These are phyloP conservation scores for Quaeritorhiza haematococci DNA, from an alignment of 371 early-diverging fungal species.

Conservation along the genomic window DNA sequence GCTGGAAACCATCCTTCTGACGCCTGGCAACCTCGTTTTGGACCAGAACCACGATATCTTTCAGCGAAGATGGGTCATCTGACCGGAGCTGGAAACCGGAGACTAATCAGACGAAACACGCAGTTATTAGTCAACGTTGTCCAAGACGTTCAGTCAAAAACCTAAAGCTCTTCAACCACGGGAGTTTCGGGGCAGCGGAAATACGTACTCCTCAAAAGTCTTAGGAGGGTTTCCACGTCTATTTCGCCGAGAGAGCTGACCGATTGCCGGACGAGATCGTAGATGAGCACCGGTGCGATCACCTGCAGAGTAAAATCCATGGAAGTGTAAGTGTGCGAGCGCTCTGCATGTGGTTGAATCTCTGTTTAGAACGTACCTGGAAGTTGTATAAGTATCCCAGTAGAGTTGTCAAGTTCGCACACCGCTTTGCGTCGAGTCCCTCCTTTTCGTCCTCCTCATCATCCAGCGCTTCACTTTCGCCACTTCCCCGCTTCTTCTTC, in stretches of 20 bases:
- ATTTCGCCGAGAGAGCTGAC: constrained; percentile 66
- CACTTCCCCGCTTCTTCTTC: constrained; percentile 18
- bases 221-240: constrained; percentile 82
- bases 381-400: constrained; percentile 87
- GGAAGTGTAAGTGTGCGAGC: neutral
- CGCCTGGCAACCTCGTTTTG: constrained; percentile 51
- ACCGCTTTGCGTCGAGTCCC: constrained; percentile 50
- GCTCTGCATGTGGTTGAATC: neutral
- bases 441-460: constrained; percentile 21
- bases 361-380: constrained; percentile 41
- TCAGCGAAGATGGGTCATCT: constrained; percentile 87
- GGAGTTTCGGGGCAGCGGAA: neutral
- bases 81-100: constrained; percentile 81
- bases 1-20: constrained; percentile 34
- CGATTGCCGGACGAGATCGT: constrained; percentile 74
- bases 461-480: constrained; percentile 33
- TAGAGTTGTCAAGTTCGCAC: constrained; percentile 74
- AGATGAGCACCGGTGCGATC: constrained; percentile 76
- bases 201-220: constrained; percentile 66
- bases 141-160: neutral
- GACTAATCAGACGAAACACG: constrained; percentile 32
- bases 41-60: constrained; percentile 74
- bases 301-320: constrained; percentile 10
- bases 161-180: too few relatives aligned
- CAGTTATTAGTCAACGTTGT: constrained; percentile 1